phyloP scores from a whole-genome alignment of 257 asterid species.

The Capsicum baccatum region DNA sequence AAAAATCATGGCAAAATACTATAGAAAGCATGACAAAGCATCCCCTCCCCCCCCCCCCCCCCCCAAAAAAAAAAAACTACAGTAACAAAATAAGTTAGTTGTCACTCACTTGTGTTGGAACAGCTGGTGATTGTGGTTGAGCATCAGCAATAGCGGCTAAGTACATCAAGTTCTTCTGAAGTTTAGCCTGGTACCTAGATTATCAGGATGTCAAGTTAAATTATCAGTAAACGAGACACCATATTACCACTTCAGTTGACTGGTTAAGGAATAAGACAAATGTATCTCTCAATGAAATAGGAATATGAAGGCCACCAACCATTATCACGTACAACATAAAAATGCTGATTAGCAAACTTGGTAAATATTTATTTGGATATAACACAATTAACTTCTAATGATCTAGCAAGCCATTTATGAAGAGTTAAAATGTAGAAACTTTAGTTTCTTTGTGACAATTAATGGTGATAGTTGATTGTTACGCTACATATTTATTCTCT shows the following conservation, averaged over 20 bases:
- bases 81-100: neutral
- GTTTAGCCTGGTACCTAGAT: slow-evolving; percentile 84
- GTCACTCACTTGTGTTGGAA: slow-evolving; percentile 69
- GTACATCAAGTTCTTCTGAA: slow-evolving; percentile 93
- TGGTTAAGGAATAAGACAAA: neutral
- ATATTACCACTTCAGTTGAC: neutral
- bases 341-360: neutral
- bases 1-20: no score
- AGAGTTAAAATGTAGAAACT: neutral
- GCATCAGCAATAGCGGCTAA: slow-evolving; percentile 98
- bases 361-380: neutral
- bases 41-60: no score
- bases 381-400: neutral
- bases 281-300: neutral
- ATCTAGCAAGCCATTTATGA: neutral
- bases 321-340: neutral
- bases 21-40: no score
- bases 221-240: neutral
- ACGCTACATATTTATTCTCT: neutral
- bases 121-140: slow-evolving; percentile 80
- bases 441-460: neutral
- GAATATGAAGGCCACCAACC: neutral
- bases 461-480: neutral
- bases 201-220: neutral
- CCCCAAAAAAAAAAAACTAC: no score